Base-by-base conservation (phyloP, 768 basidiomycete species). In the Dioszegia crocea region DNA sequence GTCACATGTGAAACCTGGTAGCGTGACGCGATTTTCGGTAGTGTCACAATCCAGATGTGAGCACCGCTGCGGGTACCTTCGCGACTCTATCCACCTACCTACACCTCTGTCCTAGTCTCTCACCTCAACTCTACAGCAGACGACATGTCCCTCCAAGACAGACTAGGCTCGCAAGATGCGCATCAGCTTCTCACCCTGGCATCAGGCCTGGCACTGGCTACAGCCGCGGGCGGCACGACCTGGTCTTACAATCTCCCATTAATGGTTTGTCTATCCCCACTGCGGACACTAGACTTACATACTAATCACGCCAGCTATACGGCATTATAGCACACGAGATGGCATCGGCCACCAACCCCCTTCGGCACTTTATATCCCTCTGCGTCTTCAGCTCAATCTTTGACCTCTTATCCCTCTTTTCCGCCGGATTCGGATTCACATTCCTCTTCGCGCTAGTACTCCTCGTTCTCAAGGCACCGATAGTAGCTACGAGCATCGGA, bases 241-340 rank as follows among this genome's bases (percentile, higher is more conserved):
- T 61, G 54, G 27, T 39, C 33, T 0, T 73, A 70, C 60, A 73
- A 73, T 54, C 66, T 73, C 24, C 65, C 71, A 16, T 46, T 73
- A 27, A 55, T 73, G 50, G 71, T 73, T 33, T 16, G 71, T 60
- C 14, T 1, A 36, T 1, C 5, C 27, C 31, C 27, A 30, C 40
- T 27, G 17, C 19, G 31, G 12, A 36, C 30, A 12, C 29, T 43
- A 4, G 11, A 24, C 36, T 52, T 14, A 41, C 40, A n/a, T 36
- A n/a, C n/a, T n/a, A n/a, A n/a, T n/a, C n/a, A n/a, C n/a, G n/a
- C 10, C 41, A 73, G 71, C 59, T 73, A 4, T 73, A 68, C 53
- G 71, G 71, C 1, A 61, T 70, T 2, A 57, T 73, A n/a, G 61
- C 68, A 2, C 62, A 70, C 44, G 71, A 73, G 36, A 57, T 68